Conservation (phyloP, 176 grass and related monocot genomes). For the Phyllostachys edulis region DNA sequence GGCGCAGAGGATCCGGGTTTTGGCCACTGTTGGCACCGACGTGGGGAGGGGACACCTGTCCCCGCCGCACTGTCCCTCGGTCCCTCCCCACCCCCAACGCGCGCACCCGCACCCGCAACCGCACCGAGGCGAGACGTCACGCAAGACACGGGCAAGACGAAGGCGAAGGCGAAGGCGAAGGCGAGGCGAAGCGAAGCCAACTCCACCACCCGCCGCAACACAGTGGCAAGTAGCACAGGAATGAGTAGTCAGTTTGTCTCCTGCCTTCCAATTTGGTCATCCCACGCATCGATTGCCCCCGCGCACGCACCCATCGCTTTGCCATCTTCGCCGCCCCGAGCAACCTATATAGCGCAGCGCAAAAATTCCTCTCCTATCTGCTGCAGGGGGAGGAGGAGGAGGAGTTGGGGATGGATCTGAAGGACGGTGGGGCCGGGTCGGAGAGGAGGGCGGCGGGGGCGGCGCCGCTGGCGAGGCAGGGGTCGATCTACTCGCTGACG, state of each 20-base stretch:
- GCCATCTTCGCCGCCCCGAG: slow-evolving; percentile 23
- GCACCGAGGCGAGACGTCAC: neutral
- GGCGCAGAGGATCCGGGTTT: slow-evolving; percentile 9
- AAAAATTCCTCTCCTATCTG: neutral
- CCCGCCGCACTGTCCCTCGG: slow-evolving; percentile 27
- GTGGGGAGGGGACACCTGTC: slow-evolving; percentile 33
- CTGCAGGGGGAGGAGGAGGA: slow-evolving; percentile 6
- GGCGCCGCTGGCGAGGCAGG: slow-evolving; percentile 52
- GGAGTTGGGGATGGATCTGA: slow-evolving; percentile 35
- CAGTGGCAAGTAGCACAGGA: neutral
- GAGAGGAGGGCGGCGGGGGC: slow-evolving; percentile 18
- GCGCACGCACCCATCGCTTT: slow-evolving; percentile 10
- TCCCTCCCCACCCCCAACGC: neutral
- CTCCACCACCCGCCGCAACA: neutral
- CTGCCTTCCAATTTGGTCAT: slow-evolving; percentile 33
- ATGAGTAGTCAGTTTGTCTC: neutral
- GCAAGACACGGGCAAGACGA: neutral
- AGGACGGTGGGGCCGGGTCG: neutral
- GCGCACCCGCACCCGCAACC: neutral
- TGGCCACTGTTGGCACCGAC: neutral
- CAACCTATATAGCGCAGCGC: slow-evolving; percentile 45
- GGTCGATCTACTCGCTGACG: slow-evolving; percentile 79
- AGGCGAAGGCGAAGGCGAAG: no score
- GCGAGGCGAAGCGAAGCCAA: neutral
- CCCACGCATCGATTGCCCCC: slow-evolving; percentile 13